phyloP scores from a whole-genome alignment of 2,329 filamentous ascomycete species.

The Hypoxylon sp. region DNA sequence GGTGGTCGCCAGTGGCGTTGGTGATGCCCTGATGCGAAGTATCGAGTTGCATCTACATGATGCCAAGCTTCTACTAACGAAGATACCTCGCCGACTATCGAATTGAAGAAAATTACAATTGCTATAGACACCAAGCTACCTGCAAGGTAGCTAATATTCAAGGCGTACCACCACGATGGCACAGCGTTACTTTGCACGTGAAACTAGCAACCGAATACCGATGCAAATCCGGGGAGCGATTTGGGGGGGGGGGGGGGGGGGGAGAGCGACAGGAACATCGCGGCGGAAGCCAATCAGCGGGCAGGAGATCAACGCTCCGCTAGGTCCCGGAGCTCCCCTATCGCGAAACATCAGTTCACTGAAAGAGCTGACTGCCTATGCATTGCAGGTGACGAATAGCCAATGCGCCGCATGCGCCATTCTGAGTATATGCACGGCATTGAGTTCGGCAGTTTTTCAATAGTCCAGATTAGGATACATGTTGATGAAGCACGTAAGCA shows the following conservation, averaged over 20 bases:
- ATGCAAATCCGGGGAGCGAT: constrained; percentile 29
- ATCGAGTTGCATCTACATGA: constrained; percentile 6
- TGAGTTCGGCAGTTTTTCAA: constrained; percentile 4
- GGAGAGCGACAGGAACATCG: constrained; percentile 5
- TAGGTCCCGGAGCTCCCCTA: neutral
- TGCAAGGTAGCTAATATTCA: constrained; percentile 5
- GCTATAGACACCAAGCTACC: neutral
- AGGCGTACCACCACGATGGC: constrained; percentile 14
- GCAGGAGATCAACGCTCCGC: neutral
- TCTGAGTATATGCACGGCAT: neutral
- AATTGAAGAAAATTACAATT: neutral
- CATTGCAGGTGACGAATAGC: neutral
- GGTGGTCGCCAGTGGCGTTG: constrained; percentile 18
- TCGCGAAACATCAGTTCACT: constrained; percentile 6
- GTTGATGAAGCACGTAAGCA: neutral
- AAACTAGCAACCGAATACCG: constrained; percentile 6
- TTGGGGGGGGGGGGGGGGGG: too few relatives aligned
- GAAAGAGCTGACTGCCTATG: neutral
- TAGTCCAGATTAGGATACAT: neutral
- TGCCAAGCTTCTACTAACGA: neutral
- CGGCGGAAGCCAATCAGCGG: constrained; percentile 24
- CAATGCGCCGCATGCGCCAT: constrained; percentile 11
- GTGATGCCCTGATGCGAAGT: constrained; percentile 16
- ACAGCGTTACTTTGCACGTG: constrained; percentile 10
- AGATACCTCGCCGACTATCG: neutral